Conservation (phyloP, 441 rosid species). For the Mallotus repandus region DNA sequence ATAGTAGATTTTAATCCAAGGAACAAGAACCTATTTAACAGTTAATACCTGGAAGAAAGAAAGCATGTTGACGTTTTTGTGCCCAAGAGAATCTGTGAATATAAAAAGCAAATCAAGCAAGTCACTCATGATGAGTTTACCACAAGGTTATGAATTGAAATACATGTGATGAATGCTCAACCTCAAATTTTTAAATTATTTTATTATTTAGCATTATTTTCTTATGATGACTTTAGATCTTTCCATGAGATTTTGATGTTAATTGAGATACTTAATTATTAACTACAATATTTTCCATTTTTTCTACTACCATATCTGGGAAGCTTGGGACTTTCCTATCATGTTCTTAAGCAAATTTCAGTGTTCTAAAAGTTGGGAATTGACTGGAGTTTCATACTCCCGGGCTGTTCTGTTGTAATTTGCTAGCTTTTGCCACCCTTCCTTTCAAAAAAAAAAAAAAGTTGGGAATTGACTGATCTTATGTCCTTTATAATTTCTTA, state of each 20-base stretch:
- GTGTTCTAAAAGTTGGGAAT: neutral
- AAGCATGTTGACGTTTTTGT: slow-evolving; percentile 42
- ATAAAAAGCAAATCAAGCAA: neutral
- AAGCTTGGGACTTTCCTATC: neutral
- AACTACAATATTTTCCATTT: neutral
- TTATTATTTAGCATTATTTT: neutral
- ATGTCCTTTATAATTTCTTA: neutral
- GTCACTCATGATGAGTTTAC: neutral
- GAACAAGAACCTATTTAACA: neutral
- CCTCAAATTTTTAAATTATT: neutral
- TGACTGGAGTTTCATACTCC: neutral
- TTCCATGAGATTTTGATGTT: neutral
- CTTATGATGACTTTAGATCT: neutral
- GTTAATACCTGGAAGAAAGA: slow-evolving; percentile 49
- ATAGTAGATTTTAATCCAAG: neutral
- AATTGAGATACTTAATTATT: neutral
- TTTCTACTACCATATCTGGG: neutral
- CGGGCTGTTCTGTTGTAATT: too few relatives aligned
- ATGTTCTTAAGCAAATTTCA: neutral
- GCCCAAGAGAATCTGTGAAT: slow-evolving; percentile 66
- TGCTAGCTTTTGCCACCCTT: too few relatives aligned
- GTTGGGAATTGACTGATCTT: neutral
- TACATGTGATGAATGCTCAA: neutral
- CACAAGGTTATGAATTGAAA: neutral
- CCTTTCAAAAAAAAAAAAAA: too few relatives aligned